Base-by-base conservation (phyloP, 2,329 filamentous ascomycete genomes). In the Amauroascus niger region DNA sequence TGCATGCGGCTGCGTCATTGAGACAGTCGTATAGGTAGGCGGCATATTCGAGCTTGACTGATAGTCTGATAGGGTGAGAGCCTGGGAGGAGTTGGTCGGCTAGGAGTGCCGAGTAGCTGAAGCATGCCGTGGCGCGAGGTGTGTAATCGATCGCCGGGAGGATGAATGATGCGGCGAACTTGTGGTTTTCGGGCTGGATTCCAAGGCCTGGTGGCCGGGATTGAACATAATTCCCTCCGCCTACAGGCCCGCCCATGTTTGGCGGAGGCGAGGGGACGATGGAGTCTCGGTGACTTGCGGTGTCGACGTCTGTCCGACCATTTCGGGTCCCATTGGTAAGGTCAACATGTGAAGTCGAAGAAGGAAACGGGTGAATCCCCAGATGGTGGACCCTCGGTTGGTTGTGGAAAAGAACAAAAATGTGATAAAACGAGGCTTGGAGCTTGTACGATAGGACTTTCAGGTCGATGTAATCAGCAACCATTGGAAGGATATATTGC, bases 321-420 rank as follows among this genome's bases (percentile, higher is more conserved):
- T 63, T 68, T 41, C 58, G 61, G 13, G 59, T 40, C 32, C 63
- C 60, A 55, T 67, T 60, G 52, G 64, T 40, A 57, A 69, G 44
- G 51, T 65, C 59, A 20, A 60, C 14, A 9, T 55, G 55, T 3
- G 59, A 59, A 44, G 56, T 56, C 14, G 61, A 62, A 49, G 58
- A 60, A 6, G 64, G 63, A 9, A 69, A 64, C 55, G 63, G 66
- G 43, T 75, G 73, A 55, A 79, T 72, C 18, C 77, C 77, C 63
- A 81, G 77, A 33, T 77, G 74, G 43, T 83, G 84, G 54, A 95
- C 80, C 0, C 85, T 78, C 0, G 91, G 91, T 51, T 88, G 82
- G 70, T 96, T 96, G 73, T 96, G 88, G 66, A 96, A 97, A 11
- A 97, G 79, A 52, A 95, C 93, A 68, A 95, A 95, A 60, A 98